phyloP scores from a whole-genome alignment of 495 filamentous ascomycete species.

The Acidomyces sp. region DNA sequence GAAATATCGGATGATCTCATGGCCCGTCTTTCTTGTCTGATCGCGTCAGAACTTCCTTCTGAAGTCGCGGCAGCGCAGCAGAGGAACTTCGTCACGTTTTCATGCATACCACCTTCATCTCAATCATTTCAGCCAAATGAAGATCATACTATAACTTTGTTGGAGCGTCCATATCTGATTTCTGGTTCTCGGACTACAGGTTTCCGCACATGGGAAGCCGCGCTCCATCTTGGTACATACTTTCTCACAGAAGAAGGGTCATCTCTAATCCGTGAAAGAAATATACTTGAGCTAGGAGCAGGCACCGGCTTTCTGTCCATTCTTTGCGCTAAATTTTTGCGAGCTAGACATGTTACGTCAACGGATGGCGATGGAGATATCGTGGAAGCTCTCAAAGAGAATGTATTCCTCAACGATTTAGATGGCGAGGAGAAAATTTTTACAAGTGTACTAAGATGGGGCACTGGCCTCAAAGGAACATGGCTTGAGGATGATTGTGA shows the following conservation, averaged over 20 bases:
- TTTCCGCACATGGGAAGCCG: conserved; percentile 85
- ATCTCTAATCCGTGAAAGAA: conserved; percentile 39
- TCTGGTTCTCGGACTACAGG: conserved; percentile 70
- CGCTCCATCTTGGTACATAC: conserved; percentile 69
- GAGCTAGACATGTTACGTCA: conserved; percentile 47
- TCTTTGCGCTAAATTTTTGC: conserved; percentile 62
- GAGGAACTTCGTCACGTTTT: conserved; percentile 61
- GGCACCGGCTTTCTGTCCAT: conserved; percentile 81
- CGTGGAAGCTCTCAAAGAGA: conserved; percentile 53
- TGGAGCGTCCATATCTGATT: conserved; percentile 64
- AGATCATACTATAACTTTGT: conserved; percentile 37
- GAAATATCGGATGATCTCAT: conserved; percentile 66
- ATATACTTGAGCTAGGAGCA: conserved; percentile 73
- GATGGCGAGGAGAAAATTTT: conserved; percentile 33
- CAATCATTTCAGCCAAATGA: conserved; percentile 3
- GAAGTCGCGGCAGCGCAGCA: conserved; percentile 55
- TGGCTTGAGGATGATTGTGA: conserved; percentile 18
- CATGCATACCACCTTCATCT: conserved; percentile 21
- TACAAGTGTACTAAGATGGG: conserved; percentile 48
- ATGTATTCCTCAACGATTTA: conserved; percentile 52
- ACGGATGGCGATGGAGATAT: conserved; percentile 73
- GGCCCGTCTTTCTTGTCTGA: conserved; percentile 42
- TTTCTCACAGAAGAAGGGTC: conserved; percentile 37
- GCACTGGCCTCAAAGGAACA: conserved; percentile 26
- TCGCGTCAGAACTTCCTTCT: conserved; percentile 45